Evolutionary conservation across 345 rosid species (phyloP).

Genomic region (Cochlearia excelsa): DNA sequence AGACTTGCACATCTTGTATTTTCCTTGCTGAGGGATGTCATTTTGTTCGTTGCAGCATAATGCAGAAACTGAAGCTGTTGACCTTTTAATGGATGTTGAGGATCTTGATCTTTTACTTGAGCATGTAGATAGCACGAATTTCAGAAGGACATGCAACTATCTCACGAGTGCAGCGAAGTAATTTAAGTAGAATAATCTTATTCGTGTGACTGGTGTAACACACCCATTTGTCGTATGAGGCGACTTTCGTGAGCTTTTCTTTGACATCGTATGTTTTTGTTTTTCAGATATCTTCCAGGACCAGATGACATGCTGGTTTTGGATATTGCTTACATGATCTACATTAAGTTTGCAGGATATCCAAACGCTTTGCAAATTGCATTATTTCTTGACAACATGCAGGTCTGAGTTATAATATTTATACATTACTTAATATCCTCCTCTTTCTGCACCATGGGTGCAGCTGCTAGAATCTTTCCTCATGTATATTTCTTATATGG

Average conservation of each 20-base stretch:
- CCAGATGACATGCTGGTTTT: slow-evolving; percentile 80
- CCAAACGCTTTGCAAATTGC: slow-evolving; percentile 88
- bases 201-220: slow-evolving; percentile 6
- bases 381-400: slow-evolving; percentile 68
- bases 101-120: slow-evolving; percentile 83
- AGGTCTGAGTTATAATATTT: slow-evolving; percentile 49
- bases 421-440: slow-evolving; percentile 7
- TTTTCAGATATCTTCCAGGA: slow-evolving; percentile 79
- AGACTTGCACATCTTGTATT: slow-evolving; percentile 5
- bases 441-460: slow-evolving; percentile 12
- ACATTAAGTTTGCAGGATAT: slow-evolving; percentile 65
- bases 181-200: slow-evolving; percentile 14
- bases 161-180: slow-evolving; percentile 89
- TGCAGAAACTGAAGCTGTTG: slow-evolving; percentile 98
- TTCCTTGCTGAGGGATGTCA: slow-evolving; percentile 14
- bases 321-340: slow-evolving; percentile 74
- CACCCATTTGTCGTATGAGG: slow-evolving; percentile 1
- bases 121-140: slow-evolving; percentile 76
- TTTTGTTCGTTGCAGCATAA: slow-evolving; percentile 63
- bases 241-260: slow-evolving; percentile 10
- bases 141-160: slow-evolving; percentile 86
- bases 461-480: slow-evolving; percentile 16
- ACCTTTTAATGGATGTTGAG: slow-evolving; percentile 97
- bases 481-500: slow-evolving; percentile 22
- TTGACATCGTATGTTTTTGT: slow-evolving; percentile 12